Evolutionary conservation across 2,329 filamentous ascomycete genomes (phyloP).

Genomic region (Penicillium sp.): DNA sequence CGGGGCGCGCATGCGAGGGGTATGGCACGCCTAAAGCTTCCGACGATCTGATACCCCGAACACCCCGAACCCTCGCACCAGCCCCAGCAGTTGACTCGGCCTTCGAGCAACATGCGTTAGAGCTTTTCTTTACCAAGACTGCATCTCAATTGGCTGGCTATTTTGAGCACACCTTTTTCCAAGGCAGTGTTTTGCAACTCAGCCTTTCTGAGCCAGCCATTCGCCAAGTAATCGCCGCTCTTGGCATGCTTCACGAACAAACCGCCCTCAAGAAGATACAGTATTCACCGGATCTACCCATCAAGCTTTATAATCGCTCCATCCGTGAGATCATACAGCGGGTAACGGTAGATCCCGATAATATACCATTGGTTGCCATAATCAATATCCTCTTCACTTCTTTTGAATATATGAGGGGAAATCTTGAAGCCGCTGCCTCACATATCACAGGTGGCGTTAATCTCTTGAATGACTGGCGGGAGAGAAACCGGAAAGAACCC

Average conservation of each 20-base stretch:
- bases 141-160: slow-evolving; percentile 68
- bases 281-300: slow-evolving; percentile 11
- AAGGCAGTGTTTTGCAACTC: slow-evolving; percentile 64
- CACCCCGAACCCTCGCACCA: background rate
- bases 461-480: slow-evolving; percentile 17
- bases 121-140: slow-evolving; percentile 55
- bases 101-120: slow-evolving; percentile 17
- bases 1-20: slow-evolving; percentile 19
- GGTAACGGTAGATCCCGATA: slow-evolving; percentile 54
- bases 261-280: slow-evolving; percentile 45
- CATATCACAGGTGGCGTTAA: slow-evolving; percentile 23
- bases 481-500: background rate
- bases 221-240: slow-evolving; percentile 67
- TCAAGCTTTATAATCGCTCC: slow-evolving; percentile 16
- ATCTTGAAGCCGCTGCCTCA: slow-evolving; percentile 29
- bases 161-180: slow-evolving; percentile 70
- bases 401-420: slow-evolving; percentile 55
- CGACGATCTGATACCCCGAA: background rate
- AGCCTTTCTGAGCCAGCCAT: slow-evolving; percentile 66
- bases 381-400: slow-evolving; percentile 68
- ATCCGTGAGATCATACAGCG: slow-evolving; percentile 18
- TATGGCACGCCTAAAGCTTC: slow-evolving; percentile 11
- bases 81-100: background rate
- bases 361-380: slow-evolving; percentile 52
- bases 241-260: slow-evolving; percentile 68